phyloP scores from a whole-genome alignment of 1,139 yeast species.

The Groenewaldozyma sp. region DNA sequence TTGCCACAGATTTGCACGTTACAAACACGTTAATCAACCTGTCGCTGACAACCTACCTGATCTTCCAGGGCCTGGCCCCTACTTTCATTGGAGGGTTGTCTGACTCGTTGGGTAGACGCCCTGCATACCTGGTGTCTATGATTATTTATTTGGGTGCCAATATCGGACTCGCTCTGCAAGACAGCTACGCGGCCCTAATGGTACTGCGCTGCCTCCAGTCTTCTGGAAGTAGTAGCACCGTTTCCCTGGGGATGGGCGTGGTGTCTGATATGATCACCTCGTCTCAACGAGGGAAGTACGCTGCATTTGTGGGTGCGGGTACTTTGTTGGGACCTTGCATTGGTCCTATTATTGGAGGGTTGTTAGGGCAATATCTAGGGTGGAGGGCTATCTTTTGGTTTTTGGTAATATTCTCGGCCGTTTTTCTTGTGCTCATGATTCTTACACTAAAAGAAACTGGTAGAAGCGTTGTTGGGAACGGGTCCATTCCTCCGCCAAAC shows the following conservation, averaged over 20 bases:
- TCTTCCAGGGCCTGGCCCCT: conserved; percentile 60
- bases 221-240: conserved; percentile 56
- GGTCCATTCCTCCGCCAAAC: conserved; percentile 16
- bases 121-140: conserved; percentile 44
- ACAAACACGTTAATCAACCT: conserved; percentile 45
- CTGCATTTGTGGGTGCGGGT: conserved; percentile 50
- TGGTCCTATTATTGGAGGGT: conserved; percentile 68
- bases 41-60: conserved; percentile 55
- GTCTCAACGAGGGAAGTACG: conserved; percentile 50
- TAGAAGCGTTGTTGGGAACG: conserved; percentile 56
- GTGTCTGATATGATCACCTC: conserved; percentile 56
- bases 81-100: conserved; percentile 48
- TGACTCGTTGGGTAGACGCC: conserved; percentile 57
- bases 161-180: conserved; percentile 48
- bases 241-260: conserved; percentile 55
- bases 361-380: conserved; percentile 45
- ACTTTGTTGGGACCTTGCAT: conserved; percentile 58
- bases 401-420: conserved; percentile 49
- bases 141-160: conserved; percentile 45
- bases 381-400: conserved; percentile 75
- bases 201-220: conserved; percentile 57
- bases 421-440: conserved; percentile 26
- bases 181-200: conserved; percentile 41
- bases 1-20: conserved; percentile 41
- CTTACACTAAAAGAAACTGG: conserved; percentile 57